Percentiles rank a stretch among this genome's conserved stretches.
These are phyloP conservation scores for Calonectria henricotiae DNA, from an alignment of 2,329 filamentous ascomycete genomes.

Conservation along the genomic window DNA sequence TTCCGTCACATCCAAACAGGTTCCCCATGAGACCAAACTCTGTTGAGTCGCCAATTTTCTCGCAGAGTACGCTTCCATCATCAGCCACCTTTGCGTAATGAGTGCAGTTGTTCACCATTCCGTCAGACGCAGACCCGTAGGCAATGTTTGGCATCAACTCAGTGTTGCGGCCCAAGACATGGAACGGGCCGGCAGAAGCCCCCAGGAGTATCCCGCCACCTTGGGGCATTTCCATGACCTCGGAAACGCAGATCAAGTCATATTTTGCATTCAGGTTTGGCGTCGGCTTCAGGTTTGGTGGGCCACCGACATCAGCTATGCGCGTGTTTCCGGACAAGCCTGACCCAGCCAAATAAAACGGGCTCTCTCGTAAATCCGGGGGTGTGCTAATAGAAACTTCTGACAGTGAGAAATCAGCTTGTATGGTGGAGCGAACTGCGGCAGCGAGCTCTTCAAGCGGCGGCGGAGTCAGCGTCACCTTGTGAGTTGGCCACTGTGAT, in stretches of 20 bases:
- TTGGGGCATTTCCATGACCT: slow-evolving; percentile 57
- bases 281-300: slow-evolving; percentile 59
- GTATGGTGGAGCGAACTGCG: slow-evolving; percentile 42
- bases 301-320: slow-evolving; percentile 64
- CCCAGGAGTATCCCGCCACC: slow-evolving; percentile 58
- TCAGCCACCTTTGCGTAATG: slow-evolving; percentile 51
- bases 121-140: slow-evolving; percentile 49
- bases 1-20: slow-evolving; percentile 59
- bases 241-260: slow-evolving; percentile 53
- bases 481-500: slow-evolving; percentile 20
- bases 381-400: slow-evolving; percentile 51
- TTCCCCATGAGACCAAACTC: slow-evolving; percentile 64
- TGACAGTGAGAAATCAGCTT: slow-evolving; percentile 47
- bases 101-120: slow-evolving; percentile 50
- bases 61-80: slow-evolving; percentile 42
- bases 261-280: slow-evolving; percentile 58
- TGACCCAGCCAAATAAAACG: slow-evolving; percentile 58
- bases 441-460: slow-evolving; percentile 50
- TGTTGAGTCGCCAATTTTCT: slow-evolving; percentile 49
- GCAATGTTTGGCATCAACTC: slow-evolving; percentile 61
- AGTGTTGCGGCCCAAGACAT: slow-evolving; percentile 61
- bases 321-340: slow-evolving; percentile 61
- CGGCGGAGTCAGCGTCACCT: slow-evolving; percentile 48
- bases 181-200: slow-evolving; percentile 63
- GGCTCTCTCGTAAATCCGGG: slow-evolving; percentile 59